phyloP scores from a whole-genome alignment of 441 rosid genomes.

The Lepidium campestre region DNA sequence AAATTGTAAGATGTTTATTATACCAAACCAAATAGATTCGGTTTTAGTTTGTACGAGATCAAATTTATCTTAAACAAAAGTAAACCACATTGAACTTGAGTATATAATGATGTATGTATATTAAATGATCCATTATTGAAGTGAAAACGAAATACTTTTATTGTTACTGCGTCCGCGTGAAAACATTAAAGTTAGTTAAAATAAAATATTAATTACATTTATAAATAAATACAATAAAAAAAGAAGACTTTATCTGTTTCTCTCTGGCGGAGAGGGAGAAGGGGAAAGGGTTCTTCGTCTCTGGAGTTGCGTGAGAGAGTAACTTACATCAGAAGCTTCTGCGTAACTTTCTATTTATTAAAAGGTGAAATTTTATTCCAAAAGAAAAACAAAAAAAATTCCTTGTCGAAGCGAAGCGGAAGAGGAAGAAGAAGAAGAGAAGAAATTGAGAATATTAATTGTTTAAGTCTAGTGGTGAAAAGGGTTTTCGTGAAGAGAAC shows the following conservation, averaged over 20 bases:
- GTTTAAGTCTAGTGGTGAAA: conserved; percentile 9
- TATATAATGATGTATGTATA: background rate
- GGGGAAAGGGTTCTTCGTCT: conserved; percentile 26
- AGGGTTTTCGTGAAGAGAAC: conserved; percentile 54
- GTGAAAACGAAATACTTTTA: background rate
- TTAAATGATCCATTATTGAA: background rate
- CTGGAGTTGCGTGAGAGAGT: conserved; percentile 32
- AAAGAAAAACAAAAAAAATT: background rate
- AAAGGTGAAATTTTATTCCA: background rate
- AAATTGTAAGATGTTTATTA: too few relatives aligned
- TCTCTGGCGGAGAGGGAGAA: conserved; percentile 2
- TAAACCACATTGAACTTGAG: background rate
- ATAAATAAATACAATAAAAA: background rate
- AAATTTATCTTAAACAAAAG: background rate
- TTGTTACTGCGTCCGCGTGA: background rate
- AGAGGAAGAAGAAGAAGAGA: conserved; percentile 5
- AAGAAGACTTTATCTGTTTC: conserved; percentile 6
- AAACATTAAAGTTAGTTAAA: background rate
- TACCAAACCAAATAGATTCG: background rate
- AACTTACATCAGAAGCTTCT: conserved; percentile 43
- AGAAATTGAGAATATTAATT: conserved; percentile 6
- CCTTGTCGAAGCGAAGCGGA: background rate
- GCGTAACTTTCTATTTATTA: conserved; percentile 22
- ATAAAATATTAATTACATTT: background rate
- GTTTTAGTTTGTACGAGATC: background rate